Base-by-base conservation (phyloP, 306 rosid genomes). In the Sophora flavescens region DNA sequence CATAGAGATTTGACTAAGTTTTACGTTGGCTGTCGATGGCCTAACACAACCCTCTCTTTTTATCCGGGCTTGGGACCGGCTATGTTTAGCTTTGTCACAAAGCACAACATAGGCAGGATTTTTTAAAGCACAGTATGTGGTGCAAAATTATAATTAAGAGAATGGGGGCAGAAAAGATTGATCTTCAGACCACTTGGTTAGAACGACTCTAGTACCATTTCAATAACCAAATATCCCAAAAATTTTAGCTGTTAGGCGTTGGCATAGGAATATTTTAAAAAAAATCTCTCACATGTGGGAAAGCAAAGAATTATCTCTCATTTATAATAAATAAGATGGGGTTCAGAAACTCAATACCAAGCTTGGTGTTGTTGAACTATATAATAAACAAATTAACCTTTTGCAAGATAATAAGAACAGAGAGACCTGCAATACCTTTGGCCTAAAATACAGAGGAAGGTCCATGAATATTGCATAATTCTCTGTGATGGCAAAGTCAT, bases 401-500 rank as follows among this genome's bases (percentile, higher is more conserved):
- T 73, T n/a, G 17, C 30, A 44, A 42, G 26, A 54, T 70, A 8
- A 70, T 44, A 63, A 67, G 52, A 77, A 64, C 41, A 9, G 61
- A 71, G 65, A 52, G 35, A 35, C 70, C 4, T 22, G 66, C 11
- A 79, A 68, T 89, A 90, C 98, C 98, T 92, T 95, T 67, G 97
- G 97, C 79, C 77, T 89, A 88, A 92, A 89, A 70, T 78, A 62
- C 85, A 95, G 26, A 44, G 98, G 98, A 81, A 92, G 98, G 83
- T 95, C 98, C 98, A 92, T 81, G 79, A 95, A 90, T 72, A 95
- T 76, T 35, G 96, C 95, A 72, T 90, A 89, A 66, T 90, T 95
- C 85, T 90, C 96, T 4, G 98, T 90, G 65, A 95, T 90, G 80
- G 98, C 97, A 58, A 95, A 95, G 81, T 95, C 98, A 44, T 95